phyloP scores from a whole-genome alignment of 2,329 filamentous ascomycete species.

The Verticillium isaacii region DNA sequence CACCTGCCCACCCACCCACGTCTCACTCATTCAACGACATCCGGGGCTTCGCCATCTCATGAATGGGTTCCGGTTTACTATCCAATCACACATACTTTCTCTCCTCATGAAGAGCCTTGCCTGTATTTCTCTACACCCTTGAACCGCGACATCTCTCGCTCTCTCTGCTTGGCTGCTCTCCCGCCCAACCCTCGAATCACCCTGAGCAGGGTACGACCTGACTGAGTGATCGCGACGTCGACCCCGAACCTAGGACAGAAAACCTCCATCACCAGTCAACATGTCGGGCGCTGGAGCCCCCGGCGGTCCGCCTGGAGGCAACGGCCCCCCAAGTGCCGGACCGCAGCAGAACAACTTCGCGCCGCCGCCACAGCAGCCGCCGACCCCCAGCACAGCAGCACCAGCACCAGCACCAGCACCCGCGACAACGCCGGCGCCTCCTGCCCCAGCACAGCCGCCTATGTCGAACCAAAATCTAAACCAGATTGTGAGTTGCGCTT shows the following conservation, averaged over 20 bases:
- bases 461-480: slow-evolving; percentile 89
- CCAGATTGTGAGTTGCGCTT: slow-evolving; percentile 72
- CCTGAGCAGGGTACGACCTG: background rate
- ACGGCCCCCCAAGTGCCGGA: background rate
- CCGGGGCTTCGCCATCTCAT: background rate
- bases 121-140: background rate
- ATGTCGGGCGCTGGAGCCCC: slow-evolving; percentile 24
- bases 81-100: background rate
- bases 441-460: slow-evolving; percentile 13
- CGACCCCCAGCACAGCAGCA: background rate
- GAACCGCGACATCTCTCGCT: no score
- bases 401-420: background rate
- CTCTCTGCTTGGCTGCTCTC: no score
- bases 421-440: background rate
- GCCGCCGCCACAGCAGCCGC: background rate
- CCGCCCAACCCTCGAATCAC: no score
- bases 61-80: background rate
- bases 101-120: background rate
- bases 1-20: background rate
- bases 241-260: background rate
- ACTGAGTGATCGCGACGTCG: background rate
- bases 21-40: background rate
- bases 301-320: background rate
- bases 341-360: background rate
- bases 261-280: slow-evolving; percentile 14